Base-by-base conservation (phyloP, 2,329 filamentous ascomycete species). In the Colletotrichum somersetense region DNA sequence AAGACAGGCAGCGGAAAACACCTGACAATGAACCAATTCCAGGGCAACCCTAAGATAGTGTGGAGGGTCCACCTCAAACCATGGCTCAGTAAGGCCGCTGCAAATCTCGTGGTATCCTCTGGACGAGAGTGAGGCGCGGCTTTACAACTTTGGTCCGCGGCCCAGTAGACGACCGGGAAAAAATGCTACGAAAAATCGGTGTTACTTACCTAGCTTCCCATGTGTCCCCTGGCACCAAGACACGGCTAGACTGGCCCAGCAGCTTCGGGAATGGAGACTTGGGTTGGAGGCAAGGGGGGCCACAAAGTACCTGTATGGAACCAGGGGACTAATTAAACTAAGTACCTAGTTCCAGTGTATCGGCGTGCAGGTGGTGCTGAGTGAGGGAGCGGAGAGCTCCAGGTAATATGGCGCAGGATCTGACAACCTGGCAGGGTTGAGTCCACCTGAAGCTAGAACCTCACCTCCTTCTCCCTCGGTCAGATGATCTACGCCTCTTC, bases 61-160 rank as follows among this genome's bases (percentile, higher is more conserved):
- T 26, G 14, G 33, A 58, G 48, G 50, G 55, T 50, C 66, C 69
- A 72, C 69, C 44, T 23, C 53, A 46, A 26, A 57, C 65, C 42
- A 52, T 57, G 69, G 69, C 66, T 72, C 44, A 64, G 59, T 56
- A 69, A 65, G 48, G 59, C 48, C 66, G 70, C 70, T 72, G 66
- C 66, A 69, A 69, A 72, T 72, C 70, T 72, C 66, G 66, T 69
- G 67, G 55, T 65, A 69, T 69, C 33, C 66, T 59, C 40, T 52
- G 53, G 44, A 23, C 38, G 46, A 56, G 48, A n/a, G 40, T 18
- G 59, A 30, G 30, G 30, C 48, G 59, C n/a, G 52, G 64, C 42
- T 30, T 62, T 26, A 66, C 33, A 48, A 57, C 55, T 56, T 35
- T 52, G 56, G 30, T 44, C 38, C 62, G 59, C 52, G 59, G 48